These are phyloP conservation scores for Picea glauca DNA, from an alignment of 75 land plant species.

Conservation along the genomic window DNA sequence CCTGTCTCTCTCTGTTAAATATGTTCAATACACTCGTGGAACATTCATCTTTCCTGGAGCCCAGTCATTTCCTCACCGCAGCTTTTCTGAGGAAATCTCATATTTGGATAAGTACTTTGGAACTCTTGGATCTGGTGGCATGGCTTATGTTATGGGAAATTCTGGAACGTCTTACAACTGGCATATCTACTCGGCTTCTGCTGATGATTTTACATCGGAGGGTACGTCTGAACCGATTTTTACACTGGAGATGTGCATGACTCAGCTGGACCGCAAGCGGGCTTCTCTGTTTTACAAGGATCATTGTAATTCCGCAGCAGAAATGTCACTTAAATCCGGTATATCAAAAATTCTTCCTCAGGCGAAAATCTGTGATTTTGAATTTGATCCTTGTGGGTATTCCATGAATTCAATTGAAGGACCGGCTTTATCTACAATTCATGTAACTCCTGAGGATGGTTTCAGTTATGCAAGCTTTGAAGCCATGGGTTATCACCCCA, in stretches of 20 bases:
- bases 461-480: constrained; percentile 92
- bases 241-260: constrained; percentile 86
- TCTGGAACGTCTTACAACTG: constrained; percentile 28
- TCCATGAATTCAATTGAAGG: constrained; percentile 74
- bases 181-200: constrained; percentile 54
- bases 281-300: constrained; percentile 61
- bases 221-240: not conserved
- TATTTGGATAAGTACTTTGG: constrained; percentile 50
- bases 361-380: constrained; percentile 68
- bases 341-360: constrained; percentile 57
- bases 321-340: constrained; percentile 57
- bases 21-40: constrained; percentile 49
- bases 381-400: constrained; percentile 89
- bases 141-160: constrained; percentile 60
- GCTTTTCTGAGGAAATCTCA: constrained; percentile 48
- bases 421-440: constrained; percentile 62
- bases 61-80: constrained; percentile 58
- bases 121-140: constrained; percentile 26
- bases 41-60: constrained; percentile 54
- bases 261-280: constrained; percentile 36
- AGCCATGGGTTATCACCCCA: constrained; percentile 50
- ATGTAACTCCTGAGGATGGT: constrained; percentile 84
- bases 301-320: constrained; percentile 25
- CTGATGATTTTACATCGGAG: not conserved
- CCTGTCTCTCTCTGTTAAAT: constrained; percentile 23